phyloP scores from a whole-genome alignment of 108 stramenopile species.

The Poteriospumella lacustris region DNA sequence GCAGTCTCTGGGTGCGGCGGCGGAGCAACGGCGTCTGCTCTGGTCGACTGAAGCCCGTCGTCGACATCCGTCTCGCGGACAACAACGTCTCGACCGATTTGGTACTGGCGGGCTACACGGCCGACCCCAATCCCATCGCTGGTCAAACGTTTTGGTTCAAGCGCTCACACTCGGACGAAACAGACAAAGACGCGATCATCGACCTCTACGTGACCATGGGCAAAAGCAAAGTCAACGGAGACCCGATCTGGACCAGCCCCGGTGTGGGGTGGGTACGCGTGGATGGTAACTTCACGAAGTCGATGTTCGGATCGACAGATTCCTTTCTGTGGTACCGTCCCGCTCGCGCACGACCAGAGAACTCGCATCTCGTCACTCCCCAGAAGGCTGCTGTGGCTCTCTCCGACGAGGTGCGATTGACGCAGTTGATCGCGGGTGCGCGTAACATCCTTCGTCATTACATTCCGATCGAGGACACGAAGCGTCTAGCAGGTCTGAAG shows the following conservation, averaged over 20 bases:
- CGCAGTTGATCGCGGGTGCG: not conserved
- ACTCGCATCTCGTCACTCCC: not conserved
- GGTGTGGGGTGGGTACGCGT: conserved; percentile 21
- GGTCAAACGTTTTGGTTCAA: conserved; percentile 19
- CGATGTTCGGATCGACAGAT: not conserved
- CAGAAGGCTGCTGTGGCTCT: not conserved
- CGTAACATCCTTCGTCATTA: not conserved
- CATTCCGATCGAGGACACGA: not conserved
- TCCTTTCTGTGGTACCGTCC: conserved; percentile 24
- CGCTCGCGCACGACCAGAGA: not conserved
- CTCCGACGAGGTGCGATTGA: not conserved
- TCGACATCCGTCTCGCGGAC: not conserved
- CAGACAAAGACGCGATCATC: conserved; percentile 16
- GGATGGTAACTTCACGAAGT: conserved; percentile 21
- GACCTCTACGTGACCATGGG: conserved; percentile 24
- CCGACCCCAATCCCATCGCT: not conserved
- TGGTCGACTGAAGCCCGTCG: conserved; percentile 18
- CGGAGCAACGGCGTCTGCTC: conserved; percentile 2
- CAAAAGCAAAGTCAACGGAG: not conserved
- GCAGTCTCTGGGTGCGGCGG: conserved; percentile 21
- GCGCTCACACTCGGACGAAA: not conserved
- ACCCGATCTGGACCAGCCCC: conserved; percentile 22
- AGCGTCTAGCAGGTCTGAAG: not conserved
- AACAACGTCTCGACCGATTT: not conserved
- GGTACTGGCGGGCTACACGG: not conserved